Evolutionary conservation across 1,284 basidiomycete genomes (phyloP).

Genomic region (Trametes versicolor): DNA sequence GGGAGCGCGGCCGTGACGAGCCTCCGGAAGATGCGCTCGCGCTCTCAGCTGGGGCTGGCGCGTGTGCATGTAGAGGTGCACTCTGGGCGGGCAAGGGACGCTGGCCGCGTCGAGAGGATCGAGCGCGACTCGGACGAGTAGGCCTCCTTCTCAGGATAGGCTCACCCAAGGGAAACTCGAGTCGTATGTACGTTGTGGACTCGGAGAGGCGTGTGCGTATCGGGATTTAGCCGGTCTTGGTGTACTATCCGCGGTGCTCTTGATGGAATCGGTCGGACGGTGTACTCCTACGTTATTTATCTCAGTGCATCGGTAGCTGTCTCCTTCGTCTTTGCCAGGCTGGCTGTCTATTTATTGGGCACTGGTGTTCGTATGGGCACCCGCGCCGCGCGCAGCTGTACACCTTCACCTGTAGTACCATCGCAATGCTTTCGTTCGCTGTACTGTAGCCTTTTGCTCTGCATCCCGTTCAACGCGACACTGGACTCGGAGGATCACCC

Average conservation of each 20-base stretch:
- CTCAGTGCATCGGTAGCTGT: background rate
- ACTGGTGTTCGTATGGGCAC: background rate
- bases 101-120: slow-evolving; percentile 7
- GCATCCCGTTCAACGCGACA: too few species aligned
- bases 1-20: slow-evolving; percentile 8
- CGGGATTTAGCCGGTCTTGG: slow-evolving; percentile 16
- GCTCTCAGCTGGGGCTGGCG: slow-evolving; percentile 22
- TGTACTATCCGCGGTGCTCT: slow-evolving; percentile 8
- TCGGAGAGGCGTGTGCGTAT: background rate
- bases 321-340: background rate
- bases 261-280: background rate
- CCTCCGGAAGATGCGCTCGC: slow-evolving; percentile 24
- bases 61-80: slow-evolving; percentile 19
- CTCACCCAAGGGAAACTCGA: background rate
- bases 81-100: slow-evolving; percentile 9
- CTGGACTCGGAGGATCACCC: too few species aligned
- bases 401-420: background rate
- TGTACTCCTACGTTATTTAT: background rate
- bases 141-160: background rate
- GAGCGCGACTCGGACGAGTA: slow-evolving; percentile 4
- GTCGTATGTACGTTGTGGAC: background rate
- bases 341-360: background rate
- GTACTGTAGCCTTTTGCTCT: too few species aligned
- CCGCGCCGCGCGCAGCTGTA: background rate
- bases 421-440: background rate